These are phyloP conservation scores for Begonia masoniana DNA, from an alignment of 306 rosid species.

Conservation along the genomic window DNA sequence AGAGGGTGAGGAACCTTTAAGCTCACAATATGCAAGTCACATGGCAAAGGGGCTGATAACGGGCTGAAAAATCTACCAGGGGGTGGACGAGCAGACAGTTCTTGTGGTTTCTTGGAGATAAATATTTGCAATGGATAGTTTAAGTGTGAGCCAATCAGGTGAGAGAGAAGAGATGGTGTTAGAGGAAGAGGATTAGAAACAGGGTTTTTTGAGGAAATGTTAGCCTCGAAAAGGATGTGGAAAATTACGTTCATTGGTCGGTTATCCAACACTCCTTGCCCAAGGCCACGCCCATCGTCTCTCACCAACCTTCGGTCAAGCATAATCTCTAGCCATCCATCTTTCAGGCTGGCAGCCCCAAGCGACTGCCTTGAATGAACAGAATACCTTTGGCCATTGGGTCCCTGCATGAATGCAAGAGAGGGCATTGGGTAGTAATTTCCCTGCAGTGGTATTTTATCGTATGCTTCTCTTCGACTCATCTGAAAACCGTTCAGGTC, in stretches of 20 bases:
- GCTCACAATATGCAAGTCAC: slow-evolving; percentile 89
- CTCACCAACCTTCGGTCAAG: slow-evolving; percentile 84
- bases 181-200: slow-evolving; percentile 38
- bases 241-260: slow-evolving; percentile 74
- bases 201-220: slow-evolving; percentile 46
- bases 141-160: slow-evolving; percentile 49
- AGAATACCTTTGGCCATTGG: slow-evolving; percentile 72
- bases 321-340: slow-evolving; percentile 95
- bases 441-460: slow-evolving; percentile 92
- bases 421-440: slow-evolving; percentile 95
- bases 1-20: slow-evolving; percentile 78
- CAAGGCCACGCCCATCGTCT: slow-evolving; percentile 95
- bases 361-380: slow-evolving; percentile 81
- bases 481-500: slow-evolving; percentile 94
- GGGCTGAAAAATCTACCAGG: slow-evolving; percentile 60
- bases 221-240: slow-evolving; percentile 63
- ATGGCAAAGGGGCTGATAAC: slow-evolving; percentile 62
- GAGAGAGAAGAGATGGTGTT: slow-evolving; percentile 85
- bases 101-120: slow-evolving; percentile 57
- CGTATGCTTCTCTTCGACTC: slow-evolving; percentile 90
- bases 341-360: slow-evolving; percentile 87
- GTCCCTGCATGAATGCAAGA: slow-evolving; percentile 75
- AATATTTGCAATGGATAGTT: slow-evolving; percentile 83
- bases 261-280: slow-evolving; percentile 97
- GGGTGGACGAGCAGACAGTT: slow-evolving; percentile 41